Base-by-base conservation (phyloP, 495 filamentous ascomycete genomes). In the Usnea hakonensis region DNA sequence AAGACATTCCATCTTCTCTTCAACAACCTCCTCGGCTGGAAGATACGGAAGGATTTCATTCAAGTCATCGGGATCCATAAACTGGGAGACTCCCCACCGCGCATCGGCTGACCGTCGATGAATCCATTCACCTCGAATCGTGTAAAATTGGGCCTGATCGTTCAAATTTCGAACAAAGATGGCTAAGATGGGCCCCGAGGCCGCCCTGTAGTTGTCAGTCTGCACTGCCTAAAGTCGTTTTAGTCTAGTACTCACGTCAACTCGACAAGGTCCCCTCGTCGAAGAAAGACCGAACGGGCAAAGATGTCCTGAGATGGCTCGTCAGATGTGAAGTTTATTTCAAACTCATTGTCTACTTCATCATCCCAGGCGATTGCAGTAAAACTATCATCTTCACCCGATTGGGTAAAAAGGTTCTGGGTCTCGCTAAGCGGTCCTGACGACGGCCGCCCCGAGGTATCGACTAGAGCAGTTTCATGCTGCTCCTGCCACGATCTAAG, bases 181-280 rank as follows among this genome's bases (percentile, higher is more conserved):
- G 33, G 84, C 88, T n/a, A 89, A 74, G 6, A 75, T 76, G 55
- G 81, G 71, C 8, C 79, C 66, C 30, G 74, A 76, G n/a, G 75
- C 74, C 5, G 71, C 61, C 2, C 72, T 72, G 33, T 9, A 52
- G 32, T 5, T 60, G 66, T 36, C 14, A 63, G 48, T 43, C 61
- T 53, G 23, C 19, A 43, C 70, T 60, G 64, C 54, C 17, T 54
- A 28, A 21, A n/a, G 13, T 1, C 56, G 62, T 38, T 46, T 38
- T 36, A 36, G 13, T 33, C 48, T 60, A 53, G 19, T 13, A 62
- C 76, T 57, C 76, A 86, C 82, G 64, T 64, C 10, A 91, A 65
- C 62, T 88, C 88, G 4, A 92, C 82, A 60, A 95, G 71, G 70
- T 95, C 91, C 16, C 91, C 91, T 10, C 84, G 79, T 35, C 83